Base-by-base conservation (phyloP, 225 moss, liverwort and hornwort species). In the Straminergon stramineum region DNA sequence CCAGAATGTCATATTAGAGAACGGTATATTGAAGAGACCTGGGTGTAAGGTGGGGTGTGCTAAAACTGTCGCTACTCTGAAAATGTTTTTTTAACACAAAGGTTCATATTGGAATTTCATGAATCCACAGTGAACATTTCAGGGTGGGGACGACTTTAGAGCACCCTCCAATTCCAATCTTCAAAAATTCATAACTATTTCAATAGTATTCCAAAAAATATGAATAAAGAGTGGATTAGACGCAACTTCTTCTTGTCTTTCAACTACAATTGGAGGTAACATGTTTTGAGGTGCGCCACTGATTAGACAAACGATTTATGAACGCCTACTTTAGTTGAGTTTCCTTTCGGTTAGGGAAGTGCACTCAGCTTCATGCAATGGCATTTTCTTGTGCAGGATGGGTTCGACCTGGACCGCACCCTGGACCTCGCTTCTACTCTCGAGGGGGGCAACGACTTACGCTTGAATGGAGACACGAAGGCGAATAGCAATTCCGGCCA, bases 381-480 rank as follows among this genome's bases (percentile, higher is more conserved):
- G 21, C 27, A 21, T 67, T n/a, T 79, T 27, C 16, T 87, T 70
- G 73, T 85, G 91, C 94, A 98, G 98, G 97, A 96, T 93, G 97
- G 96, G 71, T 96, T 96, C 68, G 96, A 96, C 75, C 93, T 96
- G 43, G 96, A 96, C 65, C 99, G 97, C 60, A 99, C 99, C 82
- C 87, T 99, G 62, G 97, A 99, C 85, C 90, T 99, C 75, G 97
- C 99, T 55, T 97, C 99, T 0, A 96, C 96, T n/a, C 94, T 99
- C 35, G 99, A 99, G 91, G 99, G 95, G 41, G 99, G 98, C 68
- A 96, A 91, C 55, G 98, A 98, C 89, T 88, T 95, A 69, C 94
- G 98, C 43, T 87, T 96, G 89, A 96, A 96, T 23, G 98, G 96
- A 19, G 98, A 98, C 60, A 80, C 94, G 3, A 94, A 94, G 84